Base-by-base conservation (phyloP, 805 yeast genomes). In the Teunomyces panamensis region DNA sequence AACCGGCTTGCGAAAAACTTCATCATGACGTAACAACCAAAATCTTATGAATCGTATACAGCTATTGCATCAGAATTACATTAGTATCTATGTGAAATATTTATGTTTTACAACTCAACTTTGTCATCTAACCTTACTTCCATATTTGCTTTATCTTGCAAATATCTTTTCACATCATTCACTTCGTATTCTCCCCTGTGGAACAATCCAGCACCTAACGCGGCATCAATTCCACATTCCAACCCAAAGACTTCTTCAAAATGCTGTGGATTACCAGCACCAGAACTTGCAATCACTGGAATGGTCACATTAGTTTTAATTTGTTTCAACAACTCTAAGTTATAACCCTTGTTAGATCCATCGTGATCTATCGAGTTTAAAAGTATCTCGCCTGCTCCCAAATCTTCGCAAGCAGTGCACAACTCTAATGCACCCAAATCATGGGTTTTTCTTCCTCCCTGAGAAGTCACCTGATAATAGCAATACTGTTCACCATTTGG, bases 151-250 rank as follows among this genome's bases (percentile, higher is more conserved):
- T 77, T 64, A 0, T 73, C 67, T 41, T 74, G 67, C 63, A 92
- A 75, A 55, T 78, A 83, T 27, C 77, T 64, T 67, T 94, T 94
- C 39, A 94, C 97, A 43, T 90, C 84, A 43, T 79, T 77, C 13
- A 94, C 97, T 9, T 89, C 83, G 67, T 86, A 94, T 59, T 92
- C 98, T 17, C 88, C 91, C 63, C 99, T 78, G 73, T 94, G 99
- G 75, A 94, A 94, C 85, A 94, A 86, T 39, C 99, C 99, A 3
- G 99, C 99, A 33, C 99, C 99, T 35, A 94, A 76, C 13, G 99
- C 98, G 37, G 99, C 99, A 69, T 94, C 99, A 1, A 94, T 85
- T 5, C 79, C 75, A 11, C 97, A 90, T 39, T 84, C 74, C 60
- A 69, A 51, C 41, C 73, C 75, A 61, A 94, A 94, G 2, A 89